Evolutionary conservation across 345 rosid species (phyloP), one percentile per base, ranked within the genome.

Genomic region (Streptanthus diversifolius): DNA sequence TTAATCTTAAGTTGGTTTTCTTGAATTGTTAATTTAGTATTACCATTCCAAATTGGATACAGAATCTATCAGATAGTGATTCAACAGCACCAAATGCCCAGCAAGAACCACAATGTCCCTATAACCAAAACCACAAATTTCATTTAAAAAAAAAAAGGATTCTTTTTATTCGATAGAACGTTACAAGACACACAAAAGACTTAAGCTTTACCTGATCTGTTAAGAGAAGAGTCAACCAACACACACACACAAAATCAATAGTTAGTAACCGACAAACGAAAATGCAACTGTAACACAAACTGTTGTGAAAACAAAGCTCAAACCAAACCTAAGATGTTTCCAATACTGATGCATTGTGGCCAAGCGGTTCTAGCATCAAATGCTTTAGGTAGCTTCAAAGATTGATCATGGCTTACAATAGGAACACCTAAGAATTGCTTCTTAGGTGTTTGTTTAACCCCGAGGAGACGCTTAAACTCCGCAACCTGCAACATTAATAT

Each of bases 51-150:
- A 84, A 88, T 52, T 89, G 87, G 82, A 93, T 86, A 72, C 99
- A 93, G 82, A 93, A 93, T 68, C 96, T 95, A 84, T 93, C 99
- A 30, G 99, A 93, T 12, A 93, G 77, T 7, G 99, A 76, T 83
- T 93, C 99, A 51, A 91, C 96, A 56, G 99, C 97, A 74, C 89
- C 99, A 85, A 91, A 91, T 40, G 97, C 99, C 99, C 99, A 93
- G 48, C 98, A 93, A 77, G 98, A 89, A 77, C 98, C 98, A 75
- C 98, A 93, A 71, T 93, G 98, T 66, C 99, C 99, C 96, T 92
- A 80, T 29, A 80, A 30, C 62, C 58, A 60, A 21, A 70, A 71
- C 70, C 71, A 78, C 33, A 68, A 78, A 48, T 17, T 0, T 45
- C 4, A 45, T 43, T n/a, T 43, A 15, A 43, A 29, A 14, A 6